Percentiles rank a stretch among this genome's conserved stretches.
phyloP scores from a whole-genome alignment of 768 basidiomycete species.

The Leccinum variicolor region DNA sequence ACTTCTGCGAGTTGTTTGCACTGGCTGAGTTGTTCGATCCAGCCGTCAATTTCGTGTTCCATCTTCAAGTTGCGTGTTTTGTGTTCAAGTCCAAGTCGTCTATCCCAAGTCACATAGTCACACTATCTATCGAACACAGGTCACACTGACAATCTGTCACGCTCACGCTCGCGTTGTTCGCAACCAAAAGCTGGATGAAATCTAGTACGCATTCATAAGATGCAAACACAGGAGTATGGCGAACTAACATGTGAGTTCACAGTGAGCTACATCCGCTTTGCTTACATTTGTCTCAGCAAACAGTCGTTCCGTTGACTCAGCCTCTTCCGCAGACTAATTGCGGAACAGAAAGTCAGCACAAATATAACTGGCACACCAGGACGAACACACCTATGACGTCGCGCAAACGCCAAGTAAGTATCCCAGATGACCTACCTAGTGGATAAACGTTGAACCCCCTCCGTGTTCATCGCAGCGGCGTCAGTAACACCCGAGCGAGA shows the following conservation, averaged over 20 bases:
- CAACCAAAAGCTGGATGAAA: constrained; percentile 38
- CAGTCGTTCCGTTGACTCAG: not conserved
- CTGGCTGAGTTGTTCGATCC: constrained; percentile 95
- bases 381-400: not conserved
- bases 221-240: not conserved
- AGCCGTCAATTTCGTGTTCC: constrained; percentile 84
- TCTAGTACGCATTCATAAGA: not conserved
- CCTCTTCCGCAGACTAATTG: no score
- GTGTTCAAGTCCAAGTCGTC: constrained; percentile 14
- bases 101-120: constrained; percentile 27
- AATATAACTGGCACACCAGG: not conserved
- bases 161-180: constrained; percentile 22
- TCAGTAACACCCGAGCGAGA: not conserved
- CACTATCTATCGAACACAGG: constrained; percentile 19
- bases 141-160: constrained; percentile 31
- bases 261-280: not conserved
- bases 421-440: not conserved
- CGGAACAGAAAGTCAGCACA: no score
- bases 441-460: not conserved
- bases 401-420: not conserved
- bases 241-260: not conserved
- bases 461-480: not conserved
- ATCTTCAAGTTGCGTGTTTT: constrained; percentile 23
- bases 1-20: constrained; percentile 96
- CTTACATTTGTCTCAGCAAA: not conserved